Conservation (phyloP, 164 flowering plant genomes). For the Aristolochia californica region DNA sequence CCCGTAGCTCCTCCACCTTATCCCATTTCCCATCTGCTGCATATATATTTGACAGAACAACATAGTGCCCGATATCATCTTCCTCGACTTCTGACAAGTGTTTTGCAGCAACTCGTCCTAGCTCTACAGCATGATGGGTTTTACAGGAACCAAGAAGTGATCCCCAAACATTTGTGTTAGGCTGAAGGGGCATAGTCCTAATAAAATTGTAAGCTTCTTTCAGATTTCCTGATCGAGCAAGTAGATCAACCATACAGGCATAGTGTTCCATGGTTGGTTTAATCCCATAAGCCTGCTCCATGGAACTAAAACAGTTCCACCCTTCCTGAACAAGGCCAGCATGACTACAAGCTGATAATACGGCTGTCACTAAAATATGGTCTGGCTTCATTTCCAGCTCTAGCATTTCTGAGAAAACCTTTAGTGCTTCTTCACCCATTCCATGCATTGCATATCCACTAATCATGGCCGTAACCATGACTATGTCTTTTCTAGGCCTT, state of each 20-base stretch:
- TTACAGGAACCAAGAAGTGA: constrained; percentile 66
- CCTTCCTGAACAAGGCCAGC: constrained; percentile 68
- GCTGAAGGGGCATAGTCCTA: constrained; percentile 46
- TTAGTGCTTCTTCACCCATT: constrained; percentile 59
- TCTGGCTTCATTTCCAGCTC: constrained; percentile 49
- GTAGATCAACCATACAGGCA: constrained; percentile 68
- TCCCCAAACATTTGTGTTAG: constrained; percentile 69
- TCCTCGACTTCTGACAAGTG: constrained; percentile 45
- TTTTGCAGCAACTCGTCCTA: constrained; percentile 47
- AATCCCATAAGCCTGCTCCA: constrained; percentile 37
- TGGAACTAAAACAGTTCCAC: constrained; percentile 43
- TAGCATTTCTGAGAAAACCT: constrained; percentile 42
- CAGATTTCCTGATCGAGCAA: constrained; percentile 57
- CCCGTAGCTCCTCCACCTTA: constrained; percentile 57
- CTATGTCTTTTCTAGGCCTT: constrained; percentile 45
- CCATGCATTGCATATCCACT: constrained; percentile 85
- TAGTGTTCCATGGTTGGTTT: constrained; percentile 81
- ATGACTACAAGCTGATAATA: constrained; percentile 77
- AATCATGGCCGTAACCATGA: constrained; percentile 72
- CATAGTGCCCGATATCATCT: constrained; percentile 53
- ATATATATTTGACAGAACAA: constrained; percentile 60
- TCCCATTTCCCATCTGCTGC: constrained; percentile 81
- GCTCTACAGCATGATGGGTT: constrained; percentile 50
- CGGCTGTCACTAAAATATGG: constrained; percentile 50
- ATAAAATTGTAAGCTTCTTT: constrained; percentile 58